phyloP scores from a whole-genome alignment of 179 eudicot genomes.

The Heliamphora pulchella region DNA sequence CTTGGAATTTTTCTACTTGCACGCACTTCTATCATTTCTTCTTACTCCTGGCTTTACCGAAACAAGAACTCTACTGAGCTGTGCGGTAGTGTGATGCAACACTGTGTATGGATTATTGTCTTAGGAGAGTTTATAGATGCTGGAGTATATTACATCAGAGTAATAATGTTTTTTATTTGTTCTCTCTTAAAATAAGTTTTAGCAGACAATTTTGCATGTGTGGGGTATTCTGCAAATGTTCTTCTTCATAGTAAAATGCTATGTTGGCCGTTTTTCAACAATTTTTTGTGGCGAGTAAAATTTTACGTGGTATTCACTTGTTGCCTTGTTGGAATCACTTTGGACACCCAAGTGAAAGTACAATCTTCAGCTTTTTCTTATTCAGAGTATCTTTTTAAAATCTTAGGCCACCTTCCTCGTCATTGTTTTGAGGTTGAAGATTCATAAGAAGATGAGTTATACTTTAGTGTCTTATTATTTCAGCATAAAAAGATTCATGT shows the following conservation, averaged over 20 bases:
- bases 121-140: neutral
- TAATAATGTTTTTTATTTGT: neutral
- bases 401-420: neutral
- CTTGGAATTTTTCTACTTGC: neutral
- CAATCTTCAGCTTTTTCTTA: neutral
- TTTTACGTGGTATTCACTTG: neutral
- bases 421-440: neutral
- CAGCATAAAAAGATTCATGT: neutral
- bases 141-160: neutral
- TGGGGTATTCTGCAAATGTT: neutral
- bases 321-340: neutral
- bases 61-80: neutral
- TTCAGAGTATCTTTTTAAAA: neutral
- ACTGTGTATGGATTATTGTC: neutral
- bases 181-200: slow-evolving; percentile 6
- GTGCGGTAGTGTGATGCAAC: slow-evolving; percentile 1
- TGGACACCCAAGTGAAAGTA: neutral
- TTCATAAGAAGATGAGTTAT: neutral
- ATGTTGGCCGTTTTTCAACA: neutral
- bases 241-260: neutral
- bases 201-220: too few species aligned
- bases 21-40: neutral
- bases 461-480: neutral
- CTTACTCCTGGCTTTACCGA: neutral
- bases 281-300: neutral